Evolutionary conservation across 768 basidiomycete genomes (phyloP), one percentile per base, ranked within the genome.

Genomic region (Tulasnella sp.): DNA sequence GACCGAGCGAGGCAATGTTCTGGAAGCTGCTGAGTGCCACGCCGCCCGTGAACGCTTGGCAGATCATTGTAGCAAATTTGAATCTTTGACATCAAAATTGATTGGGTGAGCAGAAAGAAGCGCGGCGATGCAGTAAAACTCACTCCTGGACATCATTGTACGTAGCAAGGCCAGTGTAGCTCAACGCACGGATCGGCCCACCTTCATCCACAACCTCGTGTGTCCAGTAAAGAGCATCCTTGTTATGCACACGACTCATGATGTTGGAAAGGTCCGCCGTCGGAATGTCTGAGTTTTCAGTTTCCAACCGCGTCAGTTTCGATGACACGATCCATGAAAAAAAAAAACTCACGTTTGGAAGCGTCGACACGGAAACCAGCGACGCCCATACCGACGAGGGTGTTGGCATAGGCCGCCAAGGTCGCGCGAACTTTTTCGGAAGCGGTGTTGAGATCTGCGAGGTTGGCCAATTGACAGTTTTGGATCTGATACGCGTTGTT

Each of bases 81-180:
- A 27, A 19, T 24, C 9, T 38, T 32, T 9, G 0, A 26, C 32
- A 56, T 13, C 7, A 41, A 45, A 21, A 32, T 7, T 21, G 2
- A 3, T n/a, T n/a, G n/a, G n/a, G n/a, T n/a, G n/a, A n/a, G n/a
- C n/a, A n/a, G n/a, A 11, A 23, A 32, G 29, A 24, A 44, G 21
- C 10, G 38, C 51, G 32, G 34, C 26, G 3, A 21, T 19, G 19
- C 34, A n/a, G 29, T 53, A 32, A 23, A 38, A 53, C 71, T 29
- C 44, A 75, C 81, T 85, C 83, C 71, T 85, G 81, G 2, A 84
- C 84, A 64, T 83, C 81, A 13, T 54, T 30, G 34, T n/a, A 27
- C n/a, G 19, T 13, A 26, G 72, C 71, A 65, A 85, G 85, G 64
- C 83, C 76, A 0, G 74, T 74, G 0, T 38, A 38, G 34, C 15